Evolutionary conservation across 1,284 basidiomycete species (phyloP).

Genomic region (Cystobasidiaceae sp.): DNA sequence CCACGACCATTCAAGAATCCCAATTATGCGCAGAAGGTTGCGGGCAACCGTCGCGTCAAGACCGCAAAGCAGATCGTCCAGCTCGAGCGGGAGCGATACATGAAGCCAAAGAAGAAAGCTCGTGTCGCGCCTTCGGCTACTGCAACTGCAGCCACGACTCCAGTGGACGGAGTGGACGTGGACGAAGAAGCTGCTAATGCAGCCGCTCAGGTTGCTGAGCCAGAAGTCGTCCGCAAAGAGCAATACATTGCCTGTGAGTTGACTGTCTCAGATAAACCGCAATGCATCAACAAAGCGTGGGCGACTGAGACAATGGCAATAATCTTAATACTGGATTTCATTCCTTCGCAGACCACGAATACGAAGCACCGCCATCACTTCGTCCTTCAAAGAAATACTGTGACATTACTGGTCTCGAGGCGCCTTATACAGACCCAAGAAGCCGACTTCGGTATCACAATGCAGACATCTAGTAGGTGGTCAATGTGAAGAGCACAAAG

Average conservation of each 20-base stretch:
- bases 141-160: constrained; percentile 19
- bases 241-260: constrained; percentile 20
- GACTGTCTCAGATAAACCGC: background rate
- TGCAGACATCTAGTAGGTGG: constrained; percentile 40
- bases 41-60: constrained; percentile 34
- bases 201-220: background rate
- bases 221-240: constrained; percentile 25
- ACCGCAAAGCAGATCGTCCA: constrained; percentile 41
- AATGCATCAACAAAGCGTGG: too few species aligned
- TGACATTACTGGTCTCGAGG: constrained; percentile 52
- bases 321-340: too few species aligned
- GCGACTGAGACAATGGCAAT: too few species aligned
- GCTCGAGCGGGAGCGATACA: constrained; percentile 37
- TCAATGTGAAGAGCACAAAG: too few species aligned
- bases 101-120: constrained; percentile 31
- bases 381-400: constrained; percentile 52
- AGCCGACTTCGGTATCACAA: constrained; percentile 41
- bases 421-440: constrained; percentile 41
- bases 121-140: constrained; percentile 2
- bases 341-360: constrained; percentile 22
- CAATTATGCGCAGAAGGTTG: constrained; percentile 26
- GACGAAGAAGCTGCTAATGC: constrained; percentile 21
- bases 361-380: constrained; percentile 37
- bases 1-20: constrained; percentile 41
- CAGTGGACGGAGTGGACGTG: constrained; percentile 28